These are phyloP conservation scores for Collybia nuda DNA, from an alignment of 768 basidiomycete species.

Conservation along the genomic window DNA sequence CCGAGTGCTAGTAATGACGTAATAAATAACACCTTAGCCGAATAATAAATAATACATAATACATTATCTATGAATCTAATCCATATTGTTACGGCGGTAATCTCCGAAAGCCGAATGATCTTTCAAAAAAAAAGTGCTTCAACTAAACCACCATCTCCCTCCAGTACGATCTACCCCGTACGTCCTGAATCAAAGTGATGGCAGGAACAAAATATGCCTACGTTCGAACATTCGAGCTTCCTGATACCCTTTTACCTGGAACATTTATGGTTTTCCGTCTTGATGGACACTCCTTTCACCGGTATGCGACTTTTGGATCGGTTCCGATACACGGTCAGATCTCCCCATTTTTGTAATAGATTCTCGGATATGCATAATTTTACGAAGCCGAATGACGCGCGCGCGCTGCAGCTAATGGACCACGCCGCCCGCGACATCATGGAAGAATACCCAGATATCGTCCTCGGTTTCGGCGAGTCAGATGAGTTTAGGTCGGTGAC, in stretches of 20 bases:
- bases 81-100: too few relatives aligned
- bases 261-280: slow-evolving; percentile 85
- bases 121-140: too few relatives aligned
- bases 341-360: slow-evolving; percentile 35
- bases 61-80: too few relatives aligned
- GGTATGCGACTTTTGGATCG: slow-evolving; percentile 40
- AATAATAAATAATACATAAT: too few relatives aligned
- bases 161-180: too few relatives aligned
- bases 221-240: slow-evolving; percentile 86
- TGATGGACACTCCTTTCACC: slow-evolving; percentile 94
- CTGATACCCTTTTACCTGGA: slow-evolving; percentile 80
- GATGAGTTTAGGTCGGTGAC: slow-evolving; percentile 87
- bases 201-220: slow-evolving; percentile 92
- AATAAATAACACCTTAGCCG: too few relatives aligned
- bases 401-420: slow-evolving; percentile 91
- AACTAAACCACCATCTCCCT: too few relatives aligned
- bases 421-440: slow-evolving; percentile 80
- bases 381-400: slow-evolving; percentile 86
- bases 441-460: slow-evolving; percentile 79
- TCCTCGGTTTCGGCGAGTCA: slow-evolving; percentile 92
- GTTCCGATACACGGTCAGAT: background rate
- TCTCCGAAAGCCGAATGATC: too few relatives aligned
- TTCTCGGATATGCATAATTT: slow-evolving; percentile 86
- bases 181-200: slow-evolving; percentile 47
- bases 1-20: too few relatives aligned